A percentile compares a stretch with the other conserved stretches of the same genome.
Evolutionary conservation across 805 yeast species (phyloP).

Genomic region (Kodamaea kaohsiungensis): DNA sequence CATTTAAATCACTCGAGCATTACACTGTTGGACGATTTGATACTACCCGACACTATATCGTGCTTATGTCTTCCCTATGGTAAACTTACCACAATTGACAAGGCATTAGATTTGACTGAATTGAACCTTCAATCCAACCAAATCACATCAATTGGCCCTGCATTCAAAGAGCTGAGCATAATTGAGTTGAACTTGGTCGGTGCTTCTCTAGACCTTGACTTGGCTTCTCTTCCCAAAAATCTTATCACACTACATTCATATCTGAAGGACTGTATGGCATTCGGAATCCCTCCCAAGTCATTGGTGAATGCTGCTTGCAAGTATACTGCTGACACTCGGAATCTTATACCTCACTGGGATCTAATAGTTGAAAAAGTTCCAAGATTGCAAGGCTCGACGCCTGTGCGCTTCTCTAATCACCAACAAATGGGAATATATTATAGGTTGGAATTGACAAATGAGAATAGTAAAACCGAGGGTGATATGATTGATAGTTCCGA

Average conservation of each 20-base stretch:
- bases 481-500: too few species aligned
- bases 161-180: neutral
- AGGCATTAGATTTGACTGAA: neutral
- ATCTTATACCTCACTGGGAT: neutral
- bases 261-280: neutral
- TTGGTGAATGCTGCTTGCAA: neutral
- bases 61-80: neutral
- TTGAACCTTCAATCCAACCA: neutral
- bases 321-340: neutral
- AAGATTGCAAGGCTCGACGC: neutral
- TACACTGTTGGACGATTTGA: neutral
- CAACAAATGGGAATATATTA: neutral
- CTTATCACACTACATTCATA: neutral
- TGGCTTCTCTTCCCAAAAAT: neutral
- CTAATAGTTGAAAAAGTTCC: neutral
- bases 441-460: neutral
- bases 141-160: neutral
- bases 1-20: neutral
- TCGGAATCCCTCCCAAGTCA: neutral
- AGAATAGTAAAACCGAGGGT: neutral
- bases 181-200: neutral
- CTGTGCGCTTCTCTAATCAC: neutral
- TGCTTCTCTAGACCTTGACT: neutral
- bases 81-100: neutral
- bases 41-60: neutral